Conservation (phyloP, 345 rosid species). For the Stellera chamaejasme region DNA sequence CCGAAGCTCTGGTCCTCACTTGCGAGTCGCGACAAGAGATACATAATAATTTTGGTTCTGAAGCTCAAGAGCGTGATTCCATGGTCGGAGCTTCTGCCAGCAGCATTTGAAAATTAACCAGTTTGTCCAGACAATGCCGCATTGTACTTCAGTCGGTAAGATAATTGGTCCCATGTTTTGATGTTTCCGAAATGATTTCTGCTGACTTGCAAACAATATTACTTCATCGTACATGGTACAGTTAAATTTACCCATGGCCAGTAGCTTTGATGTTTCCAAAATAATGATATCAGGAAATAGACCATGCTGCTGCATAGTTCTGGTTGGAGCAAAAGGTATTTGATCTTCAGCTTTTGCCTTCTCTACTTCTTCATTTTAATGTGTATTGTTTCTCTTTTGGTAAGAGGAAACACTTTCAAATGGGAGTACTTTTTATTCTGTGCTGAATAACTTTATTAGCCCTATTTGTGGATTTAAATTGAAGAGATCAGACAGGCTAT, state of each 20-base stretch:
- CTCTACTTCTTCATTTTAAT: slow-evolving; percentile 10
- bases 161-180: slow-evolving; percentile 21
- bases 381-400: slow-evolving; percentile 14
- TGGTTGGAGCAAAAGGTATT: slow-evolving; percentile 24
- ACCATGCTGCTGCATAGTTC: slow-evolving; percentile 22
- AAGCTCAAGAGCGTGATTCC: slow-evolving; percentile 49
- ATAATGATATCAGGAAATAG: slow-evolving; percentile 12
- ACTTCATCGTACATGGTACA: slow-evolving; percentile 6
- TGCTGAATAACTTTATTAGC: slow-evolving; percentile 9
- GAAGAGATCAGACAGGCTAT: slow-evolving; percentile 21
- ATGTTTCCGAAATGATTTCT: slow-evolving; percentile 11
- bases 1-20: slow-evolving; percentile 24
- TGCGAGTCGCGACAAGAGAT: slow-evolving; percentile 12
- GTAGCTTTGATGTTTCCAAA: slow-evolving; percentile 8
- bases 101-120: slow-evolving; percentile 28
- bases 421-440: slow-evolving; percentile 18
- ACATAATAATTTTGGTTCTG: slow-evolving; percentile 22
- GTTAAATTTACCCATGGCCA: slow-evolving; percentile 4
- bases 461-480: slow-evolving; percentile 11
- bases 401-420: slow-evolving; percentile 26
- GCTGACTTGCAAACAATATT: slow-evolving; percentile 11
- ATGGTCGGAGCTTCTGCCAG: slow-evolving; percentile 45
- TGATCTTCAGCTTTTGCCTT: slow-evolving; percentile 33
- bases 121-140: slow-evolving; percentile 19
- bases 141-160: slow-evolving; percentile 29